Conservation (phyloP, 148 eudicot species). For the Fagopyrum homotropicum region DNA sequence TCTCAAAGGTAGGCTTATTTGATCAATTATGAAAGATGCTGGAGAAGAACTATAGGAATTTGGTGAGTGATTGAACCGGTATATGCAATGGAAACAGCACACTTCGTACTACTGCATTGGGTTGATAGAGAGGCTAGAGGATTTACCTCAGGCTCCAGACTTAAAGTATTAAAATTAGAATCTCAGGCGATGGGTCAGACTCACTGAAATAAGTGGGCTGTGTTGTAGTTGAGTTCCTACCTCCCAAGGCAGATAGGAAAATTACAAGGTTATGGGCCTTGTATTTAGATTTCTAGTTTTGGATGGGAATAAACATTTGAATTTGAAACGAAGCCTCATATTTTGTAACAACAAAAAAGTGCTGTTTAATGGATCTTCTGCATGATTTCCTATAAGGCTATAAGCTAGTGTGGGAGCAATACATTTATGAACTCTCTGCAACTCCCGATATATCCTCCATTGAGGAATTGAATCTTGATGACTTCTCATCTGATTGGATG, state of each 20-base stretch:
- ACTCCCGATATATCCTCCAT: not conserved
- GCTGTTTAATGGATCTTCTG: not conserved
- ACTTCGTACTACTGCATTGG: not conserved
- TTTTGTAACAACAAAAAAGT: not conserved
- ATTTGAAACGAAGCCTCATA: not conserved
- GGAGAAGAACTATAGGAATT: not conserved
- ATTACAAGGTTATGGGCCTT: not conserved
- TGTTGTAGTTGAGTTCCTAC: too few species aligned
- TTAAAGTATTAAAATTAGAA: not conserved
- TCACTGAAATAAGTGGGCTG: not conserved
- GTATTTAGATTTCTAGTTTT: not conserved
- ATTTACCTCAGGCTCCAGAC: not conserved
- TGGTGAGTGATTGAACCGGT: not conserved
- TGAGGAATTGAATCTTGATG: not conserved
- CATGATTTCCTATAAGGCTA: not conserved
- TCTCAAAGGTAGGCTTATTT: not conserved
- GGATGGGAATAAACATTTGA: not conserved
- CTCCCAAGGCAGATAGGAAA: not conserved
- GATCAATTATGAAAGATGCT: not conserved
- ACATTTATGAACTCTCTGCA: not conserved
- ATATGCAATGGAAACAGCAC: not conserved
- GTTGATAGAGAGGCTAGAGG: not conserved
- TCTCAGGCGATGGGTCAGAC: not conserved
- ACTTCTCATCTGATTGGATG: not conserved
- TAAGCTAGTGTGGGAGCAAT: not conserved